Percentiles rank a stretch among this genome's conserved stretches.
These are phyloP conservation scores for Pisolithus marmoratus DNA, from an alignment of 768 basidiomycete genomes.

Conservation along the genomic window DNA sequence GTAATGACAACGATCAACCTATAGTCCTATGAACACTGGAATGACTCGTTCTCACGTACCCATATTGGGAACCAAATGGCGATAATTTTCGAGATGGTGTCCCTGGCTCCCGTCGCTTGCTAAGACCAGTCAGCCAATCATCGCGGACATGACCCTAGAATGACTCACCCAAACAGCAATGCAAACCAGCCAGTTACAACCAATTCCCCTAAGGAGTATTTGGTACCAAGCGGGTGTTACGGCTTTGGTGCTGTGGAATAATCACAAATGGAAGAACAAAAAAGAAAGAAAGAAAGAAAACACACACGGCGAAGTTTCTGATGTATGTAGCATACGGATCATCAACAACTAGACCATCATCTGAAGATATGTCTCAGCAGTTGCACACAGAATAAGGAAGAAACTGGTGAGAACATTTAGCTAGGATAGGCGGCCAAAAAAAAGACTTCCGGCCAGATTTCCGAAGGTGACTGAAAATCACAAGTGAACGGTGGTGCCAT, in stretches of 20 bases:
- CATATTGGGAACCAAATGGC: slow-evolving; percentile 73
- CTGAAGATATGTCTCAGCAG: slow-evolving; percentile 27
- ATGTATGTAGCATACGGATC: slow-evolving; percentile 56
- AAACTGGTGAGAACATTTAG: slow-evolving; percentile 44
- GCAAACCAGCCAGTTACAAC: slow-evolving; percentile 73
- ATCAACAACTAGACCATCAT: slow-evolving; percentile 51
- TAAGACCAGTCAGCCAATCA: slow-evolving; percentile 21
- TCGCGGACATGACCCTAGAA: neutral
- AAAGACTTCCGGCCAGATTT: slow-evolving; percentile 63
- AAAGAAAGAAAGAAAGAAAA: neutral
- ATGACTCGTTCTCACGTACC: slow-evolving; percentile 34
- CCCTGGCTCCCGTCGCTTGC: slow-evolving; percentile 66
- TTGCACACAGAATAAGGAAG: neutral
- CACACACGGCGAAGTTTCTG: slow-evolving; percentile 52
- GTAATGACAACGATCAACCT: neutral
- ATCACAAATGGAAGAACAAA: neutral
- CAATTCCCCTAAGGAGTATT: slow-evolving; percentile 68
- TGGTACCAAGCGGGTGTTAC: slow-evolving; percentile 63
- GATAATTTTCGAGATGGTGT: slow-evolving; percentile 66
- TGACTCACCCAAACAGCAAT: slow-evolving; percentile 64
- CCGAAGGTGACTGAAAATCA: slow-evolving; percentile 58
- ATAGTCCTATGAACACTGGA: neutral
- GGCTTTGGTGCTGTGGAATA: slow-evolving; percentile 48
- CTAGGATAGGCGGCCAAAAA: slow-evolving; percentile 63
- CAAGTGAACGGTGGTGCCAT: slow-evolving; percentile 3